phyloP scores from a whole-genome alignment of 129 eudicot genomes.

The Lactuca saligna region DNA sequence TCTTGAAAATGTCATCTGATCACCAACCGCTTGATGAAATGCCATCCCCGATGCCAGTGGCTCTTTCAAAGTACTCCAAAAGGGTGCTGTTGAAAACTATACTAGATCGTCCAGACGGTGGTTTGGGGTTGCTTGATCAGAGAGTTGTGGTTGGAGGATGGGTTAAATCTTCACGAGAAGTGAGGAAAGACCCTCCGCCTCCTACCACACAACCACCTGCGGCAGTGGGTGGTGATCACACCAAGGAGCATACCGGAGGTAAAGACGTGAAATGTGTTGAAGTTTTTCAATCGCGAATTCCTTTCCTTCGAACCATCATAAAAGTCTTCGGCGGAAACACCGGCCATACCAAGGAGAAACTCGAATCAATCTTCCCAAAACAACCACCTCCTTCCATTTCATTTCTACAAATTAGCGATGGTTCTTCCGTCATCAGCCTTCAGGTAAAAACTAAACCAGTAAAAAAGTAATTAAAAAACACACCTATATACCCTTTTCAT shows the following conservation, averaged over 20 bases:
- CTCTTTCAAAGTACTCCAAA: slow-evolving; percentile 49
- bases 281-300: slow-evolving; percentile 65
- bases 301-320: slow-evolving; percentile 56
- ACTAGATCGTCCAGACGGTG: slow-evolving; percentile 50
- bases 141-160: slow-evolving; percentile 82
- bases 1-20: slow-evolving; percentile 38
- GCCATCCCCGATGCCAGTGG: slow-evolving; percentile 29
- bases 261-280: slow-evolving; percentile 73
- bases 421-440: slow-evolving; percentile 65
- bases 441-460: slow-evolving; percentile 45
- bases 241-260: slow-evolving; percentile 18
- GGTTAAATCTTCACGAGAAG: slow-evolving; percentile 83
- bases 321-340: slow-evolving; percentile 72
- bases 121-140: slow-evolving; percentile 59
- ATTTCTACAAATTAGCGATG: slow-evolving; percentile 65
- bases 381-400: slow-evolving; percentile 43
- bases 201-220: slow-evolving; percentile 18
- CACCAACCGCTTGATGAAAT: slow-evolving; percentile 37
- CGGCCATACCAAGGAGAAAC: slow-evolving; percentile 38
- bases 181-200: slow-evolving; percentile 40
- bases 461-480: too few relatives aligned
- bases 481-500: background rate
- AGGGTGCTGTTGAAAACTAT: slow-evolving; percentile 66
- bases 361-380: slow-evolving; percentile 40
- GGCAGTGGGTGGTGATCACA: slow-evolving; percentile 4